phyloP scores from a whole-genome alignment of 768 basidiomycete species.

The Daedaleopsis sinensis region DNA sequence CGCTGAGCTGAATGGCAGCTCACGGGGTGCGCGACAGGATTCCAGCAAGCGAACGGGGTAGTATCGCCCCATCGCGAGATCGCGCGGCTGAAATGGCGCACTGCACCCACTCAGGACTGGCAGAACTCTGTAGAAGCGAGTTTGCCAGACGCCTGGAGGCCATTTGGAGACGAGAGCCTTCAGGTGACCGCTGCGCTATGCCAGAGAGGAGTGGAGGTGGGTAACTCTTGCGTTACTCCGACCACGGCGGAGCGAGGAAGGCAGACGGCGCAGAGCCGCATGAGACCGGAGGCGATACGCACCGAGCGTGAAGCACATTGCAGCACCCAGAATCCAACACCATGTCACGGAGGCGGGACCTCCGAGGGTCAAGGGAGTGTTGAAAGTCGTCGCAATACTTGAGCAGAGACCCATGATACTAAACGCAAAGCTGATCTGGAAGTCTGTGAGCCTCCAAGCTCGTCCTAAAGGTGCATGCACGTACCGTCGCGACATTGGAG shows the following conservation, averaged over 20 bases:
- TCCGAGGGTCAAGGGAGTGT: slow-evolving; percentile 69
- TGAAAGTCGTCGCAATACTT: slow-evolving; percentile 77
- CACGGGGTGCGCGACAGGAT: too few species aligned
- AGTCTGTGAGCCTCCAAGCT: not conserved
- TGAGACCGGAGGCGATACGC: slow-evolving; percentile 16
- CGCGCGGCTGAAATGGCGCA: too few species aligned
- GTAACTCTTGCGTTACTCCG: not conserved
- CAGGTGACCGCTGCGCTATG: not conserved
- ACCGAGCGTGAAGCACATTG: slow-evolving; percentile 74
- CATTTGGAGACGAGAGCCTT: not conserved
- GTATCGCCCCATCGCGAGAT: too few species aligned
- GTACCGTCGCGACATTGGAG: slow-evolving; percentile 75
- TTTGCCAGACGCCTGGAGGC: not conserved
- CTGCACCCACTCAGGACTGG: too few species aligned
- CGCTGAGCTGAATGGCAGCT: too few species aligned
- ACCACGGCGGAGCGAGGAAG: not conserved
- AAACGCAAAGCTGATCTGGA: slow-evolving; percentile 73
- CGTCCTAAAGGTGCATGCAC: slow-evolving; percentile 21
- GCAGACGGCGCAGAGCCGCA: not conserved
- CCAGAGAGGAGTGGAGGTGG: not conserved
- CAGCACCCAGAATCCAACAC: slow-evolving; percentile 77
- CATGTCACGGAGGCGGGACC: slow-evolving; percentile 73
- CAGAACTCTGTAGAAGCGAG: not conserved
- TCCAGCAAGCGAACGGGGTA: too few species aligned
- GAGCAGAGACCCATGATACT: slow-evolving; percentile 84